Conservation (phyloP, 305 asterid genomes). For the Striga hermonthica region DNA sequence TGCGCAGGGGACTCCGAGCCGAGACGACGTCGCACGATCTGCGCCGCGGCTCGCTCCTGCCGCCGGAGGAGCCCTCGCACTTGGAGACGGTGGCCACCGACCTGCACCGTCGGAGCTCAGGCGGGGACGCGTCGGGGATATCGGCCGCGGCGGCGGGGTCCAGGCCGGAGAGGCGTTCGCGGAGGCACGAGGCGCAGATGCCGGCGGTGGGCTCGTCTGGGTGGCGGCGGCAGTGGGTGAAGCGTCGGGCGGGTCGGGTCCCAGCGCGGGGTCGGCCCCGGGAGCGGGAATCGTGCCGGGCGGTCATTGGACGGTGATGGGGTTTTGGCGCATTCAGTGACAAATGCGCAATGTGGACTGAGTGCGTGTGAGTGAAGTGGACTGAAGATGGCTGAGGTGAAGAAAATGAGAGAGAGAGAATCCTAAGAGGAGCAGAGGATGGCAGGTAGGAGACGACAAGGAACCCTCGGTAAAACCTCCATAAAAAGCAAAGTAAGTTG, state of each 20-base stretch:
- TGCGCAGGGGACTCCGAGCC: constrained; percentile 49
- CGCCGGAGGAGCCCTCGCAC: constrained; percentile 46
- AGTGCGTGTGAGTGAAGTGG: constrained; percentile 19
- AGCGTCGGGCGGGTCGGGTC: constrained; percentile 41
- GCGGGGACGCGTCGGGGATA: constrained; percentile 31
- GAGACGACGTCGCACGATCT: constrained; percentile 74
- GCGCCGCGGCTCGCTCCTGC: constrained; percentile 62
- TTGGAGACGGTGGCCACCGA: constrained; percentile 57
- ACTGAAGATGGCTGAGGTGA: constrained; percentile 25
- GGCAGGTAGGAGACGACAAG: constrained; percentile 33
- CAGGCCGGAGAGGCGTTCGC: too few species aligned
- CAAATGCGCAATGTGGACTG: constrained; percentile 7
- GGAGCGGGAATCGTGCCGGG: constrained; percentile 41
- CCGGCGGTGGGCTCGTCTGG: too few species aligned
- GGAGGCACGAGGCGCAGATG: too few species aligned
- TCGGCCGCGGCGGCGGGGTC: not conserved
- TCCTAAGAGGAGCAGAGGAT: not conserved
- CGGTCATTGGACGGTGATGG: constrained; percentile 44
- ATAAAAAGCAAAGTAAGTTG: constrained; percentile 14
- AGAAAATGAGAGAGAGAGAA: constrained; percentile 15
- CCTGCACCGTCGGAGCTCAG: constrained; percentile 79
- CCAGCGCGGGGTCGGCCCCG: constrained; percentile 46
- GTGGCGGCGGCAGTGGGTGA: too few species aligned
- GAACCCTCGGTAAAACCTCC: constrained; percentile 49
- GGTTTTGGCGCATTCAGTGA: constrained; percentile 27